These are phyloP conservation scores for Abelmoschus esculentus DNA, from an alignment of 345 rosid genomes.

Conservation along the genomic window DNA sequence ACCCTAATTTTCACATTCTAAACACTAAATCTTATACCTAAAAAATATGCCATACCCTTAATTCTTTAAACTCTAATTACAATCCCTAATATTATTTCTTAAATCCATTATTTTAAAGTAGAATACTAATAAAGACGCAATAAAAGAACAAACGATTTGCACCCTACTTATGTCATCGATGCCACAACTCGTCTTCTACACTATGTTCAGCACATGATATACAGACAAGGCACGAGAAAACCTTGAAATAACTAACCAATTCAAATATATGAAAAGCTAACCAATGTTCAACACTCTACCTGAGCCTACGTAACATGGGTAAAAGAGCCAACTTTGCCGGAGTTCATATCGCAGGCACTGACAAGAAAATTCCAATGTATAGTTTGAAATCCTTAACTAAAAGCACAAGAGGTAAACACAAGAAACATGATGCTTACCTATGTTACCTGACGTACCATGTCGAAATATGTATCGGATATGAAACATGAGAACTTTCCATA, in stretches of 20 bases:
- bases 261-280: not conserved
- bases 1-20: no score
- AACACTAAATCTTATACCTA: no score
- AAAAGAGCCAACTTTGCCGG: not conserved
- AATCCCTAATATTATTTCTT: no score
- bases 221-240: not conserved
- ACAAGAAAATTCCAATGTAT: not conserved
- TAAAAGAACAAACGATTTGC: no score
- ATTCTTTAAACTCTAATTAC: no score
- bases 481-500: not conserved
- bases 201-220: no score
- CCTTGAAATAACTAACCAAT: not conserved
- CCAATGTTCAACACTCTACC: not conserved
- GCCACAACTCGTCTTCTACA: no score
- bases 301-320: not conserved
- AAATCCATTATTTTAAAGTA: no score
- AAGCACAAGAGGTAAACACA: not conserved
- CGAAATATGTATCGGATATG: not conserved
- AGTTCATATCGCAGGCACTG: not conserved
- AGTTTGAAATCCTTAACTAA: not conserved
- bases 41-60: no score
- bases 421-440: not conserved
- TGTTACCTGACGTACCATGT: not conserved
- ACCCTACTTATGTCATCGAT: no score
- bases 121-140: no score